These are phyloP conservation scores for Flaveria robusta DNA, from an alignment of 129 eudicot species.

Conservation along the genomic window DNA sequence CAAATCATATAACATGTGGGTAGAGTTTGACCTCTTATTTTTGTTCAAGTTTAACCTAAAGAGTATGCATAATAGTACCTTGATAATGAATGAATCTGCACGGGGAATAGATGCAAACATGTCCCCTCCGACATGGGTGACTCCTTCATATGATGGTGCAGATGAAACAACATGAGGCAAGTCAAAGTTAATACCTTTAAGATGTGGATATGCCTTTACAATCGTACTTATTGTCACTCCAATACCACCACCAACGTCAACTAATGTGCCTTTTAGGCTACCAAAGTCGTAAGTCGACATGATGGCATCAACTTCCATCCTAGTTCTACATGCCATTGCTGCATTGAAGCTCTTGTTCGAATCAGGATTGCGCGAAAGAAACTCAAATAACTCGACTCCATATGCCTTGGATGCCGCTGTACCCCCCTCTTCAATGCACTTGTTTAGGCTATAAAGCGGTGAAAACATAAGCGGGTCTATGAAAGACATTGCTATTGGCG, in stretches of 20 bases:
- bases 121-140: constrained; percentile 31
- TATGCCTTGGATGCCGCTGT: constrained; percentile 24
- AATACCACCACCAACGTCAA: constrained; percentile 40
- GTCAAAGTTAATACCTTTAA: constrained; percentile 26
- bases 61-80: constrained; percentile 15
- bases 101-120: constrained; percentile 32
- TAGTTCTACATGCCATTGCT: constrained; percentile 27
- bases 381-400: constrained; percentile 30
- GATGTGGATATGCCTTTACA: constrained; percentile 31
- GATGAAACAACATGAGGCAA: constrained; percentile 33
- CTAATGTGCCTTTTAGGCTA: constrained; percentile 18
- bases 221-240: constrained; percentile 27
- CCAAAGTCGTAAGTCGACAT: constrained; percentile 7
- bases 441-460: neutral
- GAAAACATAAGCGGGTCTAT: neutral
- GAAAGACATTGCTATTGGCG: constrained; percentile 15
- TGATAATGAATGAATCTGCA: constrained; percentile 26
- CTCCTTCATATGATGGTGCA: constrained; percentile 5
- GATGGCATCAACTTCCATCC: constrained; percentile 11
- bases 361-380: neutral
- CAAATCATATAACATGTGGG: too few relatives aligned
- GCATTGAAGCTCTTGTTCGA: constrained; percentile 23
- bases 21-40: too few relatives aligned
- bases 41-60: too few relatives aligned
- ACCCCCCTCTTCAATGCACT: constrained; percentile 34